phyloP scores from a whole-genome alignment of 306 rosid genomes.

The Casuarina glauca region DNA sequence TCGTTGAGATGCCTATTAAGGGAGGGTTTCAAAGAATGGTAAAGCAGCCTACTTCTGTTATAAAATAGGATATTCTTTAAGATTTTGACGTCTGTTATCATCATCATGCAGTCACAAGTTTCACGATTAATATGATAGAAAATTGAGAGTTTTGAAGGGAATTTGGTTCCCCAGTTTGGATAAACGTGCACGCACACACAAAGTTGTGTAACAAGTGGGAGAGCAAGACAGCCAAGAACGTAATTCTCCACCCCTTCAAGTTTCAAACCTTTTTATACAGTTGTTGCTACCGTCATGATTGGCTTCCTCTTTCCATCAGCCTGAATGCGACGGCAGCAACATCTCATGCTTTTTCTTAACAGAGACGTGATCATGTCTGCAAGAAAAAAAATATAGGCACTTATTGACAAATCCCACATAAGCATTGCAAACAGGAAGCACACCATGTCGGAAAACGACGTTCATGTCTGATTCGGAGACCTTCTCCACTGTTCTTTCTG shows the following conservation, averaged over 20 bases:
- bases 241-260: neutral
- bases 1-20: neutral
- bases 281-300: too few species aligned
- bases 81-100: too few species aligned
- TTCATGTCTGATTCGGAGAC: neutral
- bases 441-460: neutral
- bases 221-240: neutral
- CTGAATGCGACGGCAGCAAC: too few species aligned
- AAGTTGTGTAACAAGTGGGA: neutral
- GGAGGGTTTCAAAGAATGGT: neutral
- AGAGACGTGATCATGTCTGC: neutral
- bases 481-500: neutral
- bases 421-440: neutral
- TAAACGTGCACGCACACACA: conserved; percentile 9
- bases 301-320: too few species aligned
- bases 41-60: too few species aligned
- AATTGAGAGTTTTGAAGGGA: neutral
- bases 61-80: too few species aligned
- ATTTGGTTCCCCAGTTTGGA: neutral
- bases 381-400: neutral
- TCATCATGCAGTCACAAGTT: neutral
- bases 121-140: too few species aligned
- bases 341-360: neutral
- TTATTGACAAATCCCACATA: neutral
- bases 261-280: neutral